Conservation (phyloP, 768 basidiomycete species). For the Mycena rebaudengoi region DNA sequence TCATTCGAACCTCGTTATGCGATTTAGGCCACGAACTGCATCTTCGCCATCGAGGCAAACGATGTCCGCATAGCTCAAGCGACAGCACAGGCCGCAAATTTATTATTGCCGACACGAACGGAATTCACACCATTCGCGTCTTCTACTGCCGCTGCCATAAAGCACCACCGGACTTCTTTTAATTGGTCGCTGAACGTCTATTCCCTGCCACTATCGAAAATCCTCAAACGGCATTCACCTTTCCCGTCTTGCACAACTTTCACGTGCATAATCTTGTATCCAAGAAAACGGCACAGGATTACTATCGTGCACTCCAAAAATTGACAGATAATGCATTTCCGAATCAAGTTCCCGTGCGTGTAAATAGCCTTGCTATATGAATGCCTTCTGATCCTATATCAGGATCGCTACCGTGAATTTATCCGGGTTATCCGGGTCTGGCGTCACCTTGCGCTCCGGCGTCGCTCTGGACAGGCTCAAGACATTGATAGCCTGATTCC, state of each 20-base stretch:
- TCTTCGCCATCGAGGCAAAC: not conserved
- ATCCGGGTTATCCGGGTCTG: slow-evolving; percentile 32
- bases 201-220: slow-evolving; percentile 27
- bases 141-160: not conserved
- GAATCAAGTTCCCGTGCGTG: slow-evolving; percentile 7
- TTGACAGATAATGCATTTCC: slow-evolving; percentile 34
- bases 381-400: not conserved
- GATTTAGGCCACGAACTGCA: not conserved
- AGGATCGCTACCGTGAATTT: slow-evolving; percentile 36
- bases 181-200: not conserved
- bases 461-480: slow-evolving; percentile 32
- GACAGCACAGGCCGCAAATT: not conserved
- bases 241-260: slow-evolving; percentile 33
- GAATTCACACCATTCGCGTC: not conserved
- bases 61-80: not conserved
- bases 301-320: slow-evolving; percentile 24
- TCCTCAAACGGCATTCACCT: slow-evolving; percentile 27
- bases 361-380: not conserved
- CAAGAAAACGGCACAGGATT: slow-evolving; percentile 43
- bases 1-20: not conserved
- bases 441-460: slow-evolving; percentile 22
- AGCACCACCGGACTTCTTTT: too few species aligned
- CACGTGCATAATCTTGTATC: slow-evolving; percentile 40
- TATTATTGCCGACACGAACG: not conserved
- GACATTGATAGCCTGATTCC: slow-evolving; percentile 26